Percentiles rank a stretch among this genome's conserved stretches.
phyloP scores from a whole-genome alignment of 1,139 yeast species.

The Yamadazyma blattariae region DNA sequence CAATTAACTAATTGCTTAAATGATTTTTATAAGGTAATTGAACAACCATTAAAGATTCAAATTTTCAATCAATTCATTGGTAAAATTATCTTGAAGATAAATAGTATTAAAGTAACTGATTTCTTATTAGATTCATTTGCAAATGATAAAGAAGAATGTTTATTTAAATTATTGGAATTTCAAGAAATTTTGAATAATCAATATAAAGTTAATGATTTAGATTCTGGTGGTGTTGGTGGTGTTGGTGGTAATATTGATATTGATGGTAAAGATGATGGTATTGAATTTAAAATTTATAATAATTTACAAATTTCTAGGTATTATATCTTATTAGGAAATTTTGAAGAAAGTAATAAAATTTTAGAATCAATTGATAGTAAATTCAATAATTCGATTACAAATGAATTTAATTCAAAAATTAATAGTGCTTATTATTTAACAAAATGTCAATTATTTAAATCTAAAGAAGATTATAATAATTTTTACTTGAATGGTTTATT shows the following conservation, averaged over 20 bases:
- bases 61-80: slow-evolving; percentile 71
- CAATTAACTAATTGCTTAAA: slow-evolving; percentile 74
- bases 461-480: slow-evolving; percentile 72
- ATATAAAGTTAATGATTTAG: too few species aligned
- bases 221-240: too few species aligned
- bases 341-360: slow-evolving; percentile 63
- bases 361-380: slow-evolving; percentile 60
- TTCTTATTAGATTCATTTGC: slow-evolving; percentile 58
- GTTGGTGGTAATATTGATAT: slow-evolving; percentile 28
- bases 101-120: slow-evolving; percentile 74
- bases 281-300: slow-evolving; percentile 61
- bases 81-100: slow-evolving; percentile 67
- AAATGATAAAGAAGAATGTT: slow-evolving; percentile 47
- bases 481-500: slow-evolving; percentile 65
- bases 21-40: slow-evolving; percentile 46
- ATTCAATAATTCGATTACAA: slow-evolving; percentile 24
- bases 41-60: slow-evolving; percentile 55
- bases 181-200: slow-evolving; percentile 18
- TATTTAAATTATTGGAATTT: slow-evolving; percentile 49
- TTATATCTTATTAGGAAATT: slow-evolving; percentile 55
- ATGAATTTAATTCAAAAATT: slow-evolving; percentile 65
- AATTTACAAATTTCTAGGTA: slow-evolving; percentile 78
- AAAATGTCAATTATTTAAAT: slow-evolving; percentile 72
- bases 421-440: slow-evolving; percentile 84
- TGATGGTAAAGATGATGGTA: slow-evolving; percentile 33